Evolutionary conservation across 805 yeast genomes (phyloP), one percentile per base, ranked within the genome.

Genomic region (Ogataea methylovora): DNA sequence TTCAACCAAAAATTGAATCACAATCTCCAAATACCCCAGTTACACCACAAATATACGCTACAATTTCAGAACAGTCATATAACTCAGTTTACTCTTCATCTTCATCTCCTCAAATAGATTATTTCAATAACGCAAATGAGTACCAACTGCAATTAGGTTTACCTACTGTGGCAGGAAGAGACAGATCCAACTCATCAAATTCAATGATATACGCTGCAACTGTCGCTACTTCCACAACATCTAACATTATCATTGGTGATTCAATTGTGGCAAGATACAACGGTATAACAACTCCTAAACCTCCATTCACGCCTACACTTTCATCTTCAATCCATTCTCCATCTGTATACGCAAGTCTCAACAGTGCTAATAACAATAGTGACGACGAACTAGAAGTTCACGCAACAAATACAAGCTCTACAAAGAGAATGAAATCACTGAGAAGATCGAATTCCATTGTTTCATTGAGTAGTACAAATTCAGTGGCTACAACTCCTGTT

Each of bases 391-490:
- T 37, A 6, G 57, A 50, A 25, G 46, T 43, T 10, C 49, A 49
- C 16, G 48, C 54, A 8, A 43, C 53, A 6, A 49, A 41, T 35
- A 51, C 56, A 2, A 45, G 54, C 1, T 31, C 40, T 16, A 5
- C 55, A 3, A 53, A 52, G 38, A 48, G 48, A 27, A 38, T 49
- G 39, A 53, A 53, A 34, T 33, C 54, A 7, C 22, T 52, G 19
- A 48, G 43, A 36, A 39, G 60, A 32, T 46, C 60, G 3, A 49
- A 41, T 33, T 54, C 60, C 4, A 47, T 51, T 8, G 46, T 47
- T 10, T 54, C 58, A 2, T 24, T 52, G 24, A 45, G 35, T 21
- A 16, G 30, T 20, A 15, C 35, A 16, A 16, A 24, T 3, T 53
- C 58, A 8, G 34, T 41, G 7, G 36, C 45, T 2, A 45, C 51